These are phyloP conservation scores for Colletotrichum tanaceti DNA, from an alignment of 2,329 filamentous ascomycete species.

Conservation along the genomic window DNA sequence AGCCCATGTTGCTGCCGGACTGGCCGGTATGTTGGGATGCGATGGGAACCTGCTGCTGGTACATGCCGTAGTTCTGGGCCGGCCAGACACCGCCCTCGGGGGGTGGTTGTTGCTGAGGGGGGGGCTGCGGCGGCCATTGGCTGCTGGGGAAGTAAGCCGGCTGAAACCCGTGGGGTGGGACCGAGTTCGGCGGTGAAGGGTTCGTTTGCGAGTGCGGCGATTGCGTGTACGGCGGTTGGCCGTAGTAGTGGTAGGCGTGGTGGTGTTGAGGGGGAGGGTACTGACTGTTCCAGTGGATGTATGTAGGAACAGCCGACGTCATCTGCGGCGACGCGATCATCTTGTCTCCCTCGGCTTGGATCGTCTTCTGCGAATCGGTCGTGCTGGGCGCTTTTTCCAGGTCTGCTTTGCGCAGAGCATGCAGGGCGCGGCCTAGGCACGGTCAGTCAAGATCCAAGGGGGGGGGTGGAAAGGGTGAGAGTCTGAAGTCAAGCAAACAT, in stretches of 20 bases:
- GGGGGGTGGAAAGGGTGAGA: background rate
- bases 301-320: conserved; percentile 34
- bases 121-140: conserved; percentile 35
- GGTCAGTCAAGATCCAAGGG: conserved; percentile 1
- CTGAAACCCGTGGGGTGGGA: conserved; percentile 37
- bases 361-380: conserved; percentile 32
- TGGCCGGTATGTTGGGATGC: conserved; percentile 41
- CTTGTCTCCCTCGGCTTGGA: conserved; percentile 36
- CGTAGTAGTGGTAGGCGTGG: conserved; percentile 38
- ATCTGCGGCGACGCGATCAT: conserved; percentile 41
- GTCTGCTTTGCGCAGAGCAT: conserved; percentile 33
- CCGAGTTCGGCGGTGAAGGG: conserved; percentile 29
- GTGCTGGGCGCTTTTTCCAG: conserved; percentile 37
- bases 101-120: conserved; percentile 21
- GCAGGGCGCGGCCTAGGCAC: conserved; percentile 36
- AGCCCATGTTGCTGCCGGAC: conserved; percentile 27
- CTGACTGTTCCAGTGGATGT: conserved; percentile 38
- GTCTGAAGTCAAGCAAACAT: background rate
- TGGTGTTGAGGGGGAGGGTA: conserved; percentile 36
- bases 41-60: conserved; percentile 42
- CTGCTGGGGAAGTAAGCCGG: conserved; percentile 34
- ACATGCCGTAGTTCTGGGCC: conserved; percentile 41
- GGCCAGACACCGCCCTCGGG: conserved; percentile 39
- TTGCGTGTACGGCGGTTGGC: conserved; percentile 37
- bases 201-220: conserved; percentile 38